Base-by-base conservation (phyloP, 495 filamentous ascomycete species). In the Acidomyces sp. region DNA sequence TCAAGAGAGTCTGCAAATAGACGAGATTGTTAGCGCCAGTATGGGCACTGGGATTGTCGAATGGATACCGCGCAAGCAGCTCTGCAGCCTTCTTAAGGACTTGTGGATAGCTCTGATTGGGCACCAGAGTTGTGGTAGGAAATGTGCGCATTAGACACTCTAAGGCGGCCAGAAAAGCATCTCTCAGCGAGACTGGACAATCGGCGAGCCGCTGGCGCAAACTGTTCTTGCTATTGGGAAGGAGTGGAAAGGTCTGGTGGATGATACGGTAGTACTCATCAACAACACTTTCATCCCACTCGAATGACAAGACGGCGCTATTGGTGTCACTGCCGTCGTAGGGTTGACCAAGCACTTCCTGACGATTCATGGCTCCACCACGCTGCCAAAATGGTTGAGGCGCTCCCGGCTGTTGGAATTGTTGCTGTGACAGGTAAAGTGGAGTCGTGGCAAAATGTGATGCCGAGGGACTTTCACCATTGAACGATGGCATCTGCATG, bases 171-270 rank as follows among this genome's bases (percentile, higher is more conserved):
- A 77, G 61, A 51, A 90, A 85, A 0, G 78, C 81, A 33, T 82
- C 76, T 37, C 80, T 75, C 4, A 85, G 62, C 10, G 65, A 57
- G 6, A 64, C 50, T 4, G 74, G 71, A 51, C 75, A 77, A 36
- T 72, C 68, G 7, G 70, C 66, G 15, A 90, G 58, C 28, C 77
- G 63, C 10, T 69, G 68, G 29, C 75, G 63, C 3, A 85, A 65
- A 4, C 72, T 65, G 25, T 69, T 64, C 49, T 77, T 83, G 25
- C 68, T 75, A 48, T 72, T 65, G 1, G 82, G 72, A 12, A 93
- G 68, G 3, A 92, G 62, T 0, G 85, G 85, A 39, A 87, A 76
- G 12, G 75, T 71, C 1, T 74, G 72, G 52, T 92, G 83, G 13
- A 92, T 74, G 21, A 71, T 62, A 17, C 49, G 45, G 23, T 55